Conservation (phyloP, 176 grass and related monocot genomes). For the Oryza officinalis region DNA sequence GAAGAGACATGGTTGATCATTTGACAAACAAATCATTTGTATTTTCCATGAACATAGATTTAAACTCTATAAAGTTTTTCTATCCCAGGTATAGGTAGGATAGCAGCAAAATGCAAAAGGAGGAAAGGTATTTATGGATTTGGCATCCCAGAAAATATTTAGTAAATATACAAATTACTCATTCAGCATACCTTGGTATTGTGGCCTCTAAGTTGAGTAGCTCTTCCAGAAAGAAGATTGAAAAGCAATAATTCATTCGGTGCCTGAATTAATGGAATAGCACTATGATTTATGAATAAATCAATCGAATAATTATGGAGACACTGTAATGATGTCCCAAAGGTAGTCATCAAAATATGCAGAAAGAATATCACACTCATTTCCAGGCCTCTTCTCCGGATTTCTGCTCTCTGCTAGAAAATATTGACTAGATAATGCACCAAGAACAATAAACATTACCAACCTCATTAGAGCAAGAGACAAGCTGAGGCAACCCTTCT, state of each 20-base stretch:
- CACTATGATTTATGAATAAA: constrained; percentile 19
- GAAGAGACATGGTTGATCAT: constrained; percentile 1
- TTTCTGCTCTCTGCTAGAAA: neutral
- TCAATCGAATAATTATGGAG: constrained; percentile 10
- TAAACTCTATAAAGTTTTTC: constrained; percentile 18
- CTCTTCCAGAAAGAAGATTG: constrained; percentile 95
- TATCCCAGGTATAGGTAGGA: constrained; percentile 16
- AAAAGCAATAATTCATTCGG: constrained; percentile 96
- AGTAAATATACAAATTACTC: constrained; percentile 21
- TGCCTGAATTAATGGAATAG: constrained; percentile 54
- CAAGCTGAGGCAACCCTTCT: constrained; percentile 92
- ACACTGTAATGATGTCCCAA: constrained; percentile 1
- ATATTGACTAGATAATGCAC: constrained; percentile 17
- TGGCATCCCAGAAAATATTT: constrained; percentile 19
- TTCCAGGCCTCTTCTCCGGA: neutral
- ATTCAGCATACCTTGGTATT: constrained; percentile 71
- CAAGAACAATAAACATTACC: constrained; percentile 26
- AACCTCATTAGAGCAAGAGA: constrained; percentile 95
- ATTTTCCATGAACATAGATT: neutral
- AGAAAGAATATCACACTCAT: neutral
- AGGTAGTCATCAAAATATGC: neutral
- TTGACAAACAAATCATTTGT: constrained; percentile 12
- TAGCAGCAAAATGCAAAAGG: constrained; percentile 20
- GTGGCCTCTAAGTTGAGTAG: constrained; percentile 93
- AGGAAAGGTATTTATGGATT: neutral